Evolutionary conservation across 1,139 yeast genomes (phyloP).

Genomic region (Chernovozyma sophiae-reginae): DNA sequence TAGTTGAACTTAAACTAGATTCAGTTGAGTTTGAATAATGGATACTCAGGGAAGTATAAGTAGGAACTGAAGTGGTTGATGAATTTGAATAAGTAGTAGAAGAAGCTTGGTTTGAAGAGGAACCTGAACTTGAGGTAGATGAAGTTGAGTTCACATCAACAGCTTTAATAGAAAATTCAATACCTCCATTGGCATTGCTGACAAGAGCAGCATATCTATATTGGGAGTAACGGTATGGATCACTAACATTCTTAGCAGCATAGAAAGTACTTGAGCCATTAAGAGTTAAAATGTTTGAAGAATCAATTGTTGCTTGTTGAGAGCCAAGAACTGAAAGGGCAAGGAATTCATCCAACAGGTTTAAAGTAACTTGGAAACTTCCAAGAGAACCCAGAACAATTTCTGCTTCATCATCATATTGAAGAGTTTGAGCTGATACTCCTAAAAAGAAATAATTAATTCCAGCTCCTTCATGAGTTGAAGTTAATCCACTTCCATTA

Average conservation of each 20-base stretch:
- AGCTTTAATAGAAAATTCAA: not conserved
- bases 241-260: slow-evolving; percentile 11
- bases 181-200: not conserved
- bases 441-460: slow-evolving; percentile 43
- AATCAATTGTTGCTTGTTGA: not conserved
- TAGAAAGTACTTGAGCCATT: slow-evolving; percentile 8
- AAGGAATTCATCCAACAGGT: slow-evolving; percentile 1
- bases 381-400: not conserved
- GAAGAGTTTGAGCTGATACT: slow-evolving; percentile 9
- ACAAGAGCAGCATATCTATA: slow-evolving; percentile 1
- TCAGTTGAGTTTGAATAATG: not conserved
- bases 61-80: not conserved
- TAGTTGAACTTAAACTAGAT: not conserved
- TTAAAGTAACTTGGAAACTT: not conserved
- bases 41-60: not conserved
- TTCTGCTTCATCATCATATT: slow-evolving; percentile 7
- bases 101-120: slow-evolving; percentile 4
- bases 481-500: slow-evolving; percentile 25
- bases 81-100: not conserved
- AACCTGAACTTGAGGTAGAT: slow-evolving; percentile 4
- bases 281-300: slow-evolving; percentile 1
- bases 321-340: slow-evolving; percentile 1
- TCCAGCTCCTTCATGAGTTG: slow-evolving; percentile 55
- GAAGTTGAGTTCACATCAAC: not conserved
- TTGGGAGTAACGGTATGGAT: slow-evolving; percentile 10